Conservation (phyloP, 768 basidiomycete species). For the Amanita exitialis region DNA sequence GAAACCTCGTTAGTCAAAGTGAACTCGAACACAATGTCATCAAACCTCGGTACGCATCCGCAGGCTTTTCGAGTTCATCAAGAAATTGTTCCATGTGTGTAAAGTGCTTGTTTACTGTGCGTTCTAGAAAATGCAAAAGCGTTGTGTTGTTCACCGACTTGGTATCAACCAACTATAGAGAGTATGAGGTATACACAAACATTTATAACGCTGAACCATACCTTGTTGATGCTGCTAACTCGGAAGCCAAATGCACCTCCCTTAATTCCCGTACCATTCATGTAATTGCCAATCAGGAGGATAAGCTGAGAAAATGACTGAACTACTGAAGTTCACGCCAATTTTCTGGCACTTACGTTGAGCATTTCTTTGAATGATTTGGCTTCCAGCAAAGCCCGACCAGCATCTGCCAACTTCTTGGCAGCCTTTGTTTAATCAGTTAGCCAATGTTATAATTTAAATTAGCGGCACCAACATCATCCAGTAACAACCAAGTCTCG, state of each 20-base stretch:
- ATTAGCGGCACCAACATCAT: conserved; percentile 47
- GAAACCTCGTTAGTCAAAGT: conserved; percentile 10
- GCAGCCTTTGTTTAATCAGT: conserved; percentile 45
- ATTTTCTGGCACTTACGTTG: conserved; percentile 38
- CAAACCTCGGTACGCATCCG: conserved; percentile 87
- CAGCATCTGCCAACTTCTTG: conserved; percentile 72
- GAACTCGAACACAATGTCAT: conserved; percentile 2
- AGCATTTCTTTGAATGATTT: conserved; percentile 84
- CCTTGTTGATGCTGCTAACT: conserved; percentile 96
- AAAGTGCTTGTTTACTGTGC: conserved; percentile 82
- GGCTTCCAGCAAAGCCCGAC: conserved; percentile 71
- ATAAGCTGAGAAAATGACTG: conserved; percentile 46
- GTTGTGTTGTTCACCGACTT: conserved; percentile 95
- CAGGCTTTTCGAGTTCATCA: conserved; percentile 80
- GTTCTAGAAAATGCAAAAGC: conserved; percentile 87
- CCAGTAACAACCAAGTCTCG: conserved; percentile 72
- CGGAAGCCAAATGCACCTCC: conserved; percentile 97
- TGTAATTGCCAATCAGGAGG: conserved; percentile 92
- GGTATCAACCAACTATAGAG: conserved; percentile 81
- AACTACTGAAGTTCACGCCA: neutral
- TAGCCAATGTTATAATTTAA: neutral
- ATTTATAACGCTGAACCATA: conserved; percentile 16
- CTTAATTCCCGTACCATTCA: conserved; percentile 94
- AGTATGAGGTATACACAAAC: neutral
- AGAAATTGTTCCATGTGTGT: conserved; percentile 80